A percentile compares a stretch with the other conserved stretches of the same genome.
Conservation (phyloP, 176 grass and related monocot genomes). For the Metroxylon sagu region DNA sequence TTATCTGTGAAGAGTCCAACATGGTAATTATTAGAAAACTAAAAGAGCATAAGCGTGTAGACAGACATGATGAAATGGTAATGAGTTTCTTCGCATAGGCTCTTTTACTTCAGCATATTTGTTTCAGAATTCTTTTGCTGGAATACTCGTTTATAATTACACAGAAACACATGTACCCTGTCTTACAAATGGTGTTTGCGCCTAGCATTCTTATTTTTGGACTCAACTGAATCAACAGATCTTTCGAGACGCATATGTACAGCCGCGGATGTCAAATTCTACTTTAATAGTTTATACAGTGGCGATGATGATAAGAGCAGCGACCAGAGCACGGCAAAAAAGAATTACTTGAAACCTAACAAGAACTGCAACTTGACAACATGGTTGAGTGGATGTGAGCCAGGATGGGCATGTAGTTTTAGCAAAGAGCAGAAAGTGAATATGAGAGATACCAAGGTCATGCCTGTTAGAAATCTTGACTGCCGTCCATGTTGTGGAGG, state of each 20-base stretch:
- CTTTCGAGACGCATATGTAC: constrained; percentile 61
- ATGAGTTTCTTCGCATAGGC: too few relatives aligned
- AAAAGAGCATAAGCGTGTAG: too few relatives aligned
- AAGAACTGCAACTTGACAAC: constrained; percentile 87
- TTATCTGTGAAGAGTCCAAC: too few relatives aligned
- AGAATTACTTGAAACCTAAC: constrained; percentile 75
- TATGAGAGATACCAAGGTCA: constrained; percentile 36
- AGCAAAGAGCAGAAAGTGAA: constrained; percentile 27
- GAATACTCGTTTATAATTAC: too few relatives aligned
- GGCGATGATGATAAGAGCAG: constrained; percentile 7
- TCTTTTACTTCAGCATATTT: too few relatives aligned
- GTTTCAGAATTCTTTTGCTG: too few relatives aligned
- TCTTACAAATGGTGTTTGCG: background rate
- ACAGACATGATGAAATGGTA: too few relatives aligned
- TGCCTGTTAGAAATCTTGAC: constrained; percentile 36
- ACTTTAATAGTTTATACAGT: constrained; percentile 63
- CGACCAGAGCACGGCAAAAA: background rate
- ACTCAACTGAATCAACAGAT: constrained; percentile 34
- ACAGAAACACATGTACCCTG: background rate
- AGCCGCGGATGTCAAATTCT: constrained; percentile 79
- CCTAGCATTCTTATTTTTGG: constrained; percentile 3
- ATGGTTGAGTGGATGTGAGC: constrained; percentile 77
- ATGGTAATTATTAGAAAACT: too few relatives aligned
- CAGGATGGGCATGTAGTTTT: constrained; percentile 64
- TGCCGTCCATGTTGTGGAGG: constrained; percentile 65